These are phyloP conservation scores for Boletus rubescentipes DNA, from an alignment of 768 basidiomycete genomes.

Conservation along the genomic window DNA sequence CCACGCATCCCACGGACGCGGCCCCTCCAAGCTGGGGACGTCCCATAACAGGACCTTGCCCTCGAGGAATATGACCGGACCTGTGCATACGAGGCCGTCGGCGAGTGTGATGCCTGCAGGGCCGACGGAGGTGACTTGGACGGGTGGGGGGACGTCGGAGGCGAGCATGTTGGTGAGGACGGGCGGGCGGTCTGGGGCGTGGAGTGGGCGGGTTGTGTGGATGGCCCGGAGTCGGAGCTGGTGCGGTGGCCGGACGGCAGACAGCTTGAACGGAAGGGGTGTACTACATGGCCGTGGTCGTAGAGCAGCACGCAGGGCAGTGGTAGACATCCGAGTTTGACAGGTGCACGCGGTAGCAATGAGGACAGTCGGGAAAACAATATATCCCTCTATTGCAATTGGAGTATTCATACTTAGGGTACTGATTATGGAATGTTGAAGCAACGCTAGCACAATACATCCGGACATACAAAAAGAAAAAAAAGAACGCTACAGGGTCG, in stretches of 20 bases:
- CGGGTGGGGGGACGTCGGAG: conserved; percentile 62
- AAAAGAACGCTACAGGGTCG: neutral
- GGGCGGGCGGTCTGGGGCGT: conserved; percentile 25
- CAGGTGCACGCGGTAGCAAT: too few species aligned
- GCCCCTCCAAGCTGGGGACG: conserved; percentile 42
- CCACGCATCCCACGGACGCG: conserved; percentile 67
- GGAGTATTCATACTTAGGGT: neutral
- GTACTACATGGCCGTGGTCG: neutral
- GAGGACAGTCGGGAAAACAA: too few species aligned
- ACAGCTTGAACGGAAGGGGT: neutral
- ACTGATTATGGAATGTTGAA: neutral
- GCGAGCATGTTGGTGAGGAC: conserved; percentile 71
- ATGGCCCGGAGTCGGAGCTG: conserved; percentile 2
- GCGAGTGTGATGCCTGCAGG: conserved; percentile 62
- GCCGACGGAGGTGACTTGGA: conserved; percentile 69
- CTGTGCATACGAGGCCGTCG: conserved; percentile 78
- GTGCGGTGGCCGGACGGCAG: neutral
- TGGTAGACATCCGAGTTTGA: neutral
- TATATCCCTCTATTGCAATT: neutral
- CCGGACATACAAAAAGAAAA: neutral
- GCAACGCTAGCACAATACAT: conserved; percentile 9
- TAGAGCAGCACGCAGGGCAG: conserved; percentile 1
- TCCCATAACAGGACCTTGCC: conserved; percentile 92
- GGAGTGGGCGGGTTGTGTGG: conserved; percentile 13
- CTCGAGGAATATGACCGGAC: conserved; percentile 80